Evolutionary conservation across 2,329 filamentous ascomycete genomes (phyloP), one percentile per base, ranked within the genome.

Genomic region (Teratosphaeria epicoccoides): DNA sequence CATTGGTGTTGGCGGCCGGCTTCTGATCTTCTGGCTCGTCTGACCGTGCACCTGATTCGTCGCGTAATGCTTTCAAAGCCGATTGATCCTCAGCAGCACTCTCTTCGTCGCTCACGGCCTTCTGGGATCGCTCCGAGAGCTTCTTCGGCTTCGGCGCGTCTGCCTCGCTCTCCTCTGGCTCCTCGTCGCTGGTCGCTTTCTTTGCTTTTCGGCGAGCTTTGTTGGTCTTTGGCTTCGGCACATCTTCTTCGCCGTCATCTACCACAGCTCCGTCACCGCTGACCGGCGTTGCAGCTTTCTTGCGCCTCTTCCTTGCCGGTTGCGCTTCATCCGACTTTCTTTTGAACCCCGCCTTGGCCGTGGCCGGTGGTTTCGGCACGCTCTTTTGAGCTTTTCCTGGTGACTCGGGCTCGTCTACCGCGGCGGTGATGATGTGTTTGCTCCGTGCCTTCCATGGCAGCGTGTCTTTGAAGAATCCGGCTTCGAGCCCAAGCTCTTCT

Each of bases 381-480:
- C 51, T 57, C 55, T 49, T 51, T 46, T 58, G 53, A 2, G 59
- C 51, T 46, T 60, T 57, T 24, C 52, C 52, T 17, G 59, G 56
- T 11, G 59, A 59, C 14, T 43, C 25, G 14, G 57, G 52, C 17
- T 63, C 57, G 3, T 63, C 73, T 61, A 78, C 72, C 68, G 81
- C 72, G 52, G 72, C 69, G 61, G 71, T 70, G 47, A 82, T 78
- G 49, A 81, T 68, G 1, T 68, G 54, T 55, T 79, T 78, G 62
- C 78, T 81, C 52, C 67, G 68, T 11, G 60, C 55, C 56, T 79
- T 83, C 82, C 82, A 84, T 4, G 62, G 60, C 1, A 60, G 59
- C 53, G 75, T 66, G n/a, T 58, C 66, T 59, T 79, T 83, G 58
- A 82, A 75, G 59, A 80, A 83, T 2, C 73, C 78, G 5, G 68